Evolutionary conservation across 768 basidiomycete species (phyloP), one percentile per base, ranked within the genome.

Genomic region (Boletus coccyginus): DNA sequence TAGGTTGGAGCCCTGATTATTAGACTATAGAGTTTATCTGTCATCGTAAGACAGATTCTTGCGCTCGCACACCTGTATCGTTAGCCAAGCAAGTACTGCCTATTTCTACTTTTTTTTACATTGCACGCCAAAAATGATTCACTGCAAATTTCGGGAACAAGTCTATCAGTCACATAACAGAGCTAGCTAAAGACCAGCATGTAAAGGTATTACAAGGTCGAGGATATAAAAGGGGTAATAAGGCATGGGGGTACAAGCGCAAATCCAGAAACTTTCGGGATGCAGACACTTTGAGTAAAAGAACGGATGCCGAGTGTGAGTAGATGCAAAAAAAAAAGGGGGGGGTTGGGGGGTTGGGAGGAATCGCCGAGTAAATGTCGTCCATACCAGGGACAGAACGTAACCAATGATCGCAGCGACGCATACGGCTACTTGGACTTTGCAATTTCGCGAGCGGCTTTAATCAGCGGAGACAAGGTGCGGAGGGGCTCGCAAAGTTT

Each of bases 401-500:
- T 31, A 44, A 36, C 54, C 31, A 16, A 50, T 19, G 32, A 35
- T 41, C 41, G 44, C 32, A 24, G 36, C 45, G 44, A 32, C 32
- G 43, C 47, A 29, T 21, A 21, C 35, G 29, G 33, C 61, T 29
- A 71, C 61, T 82, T 80, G 60, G 75, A 70, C 79, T 90, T 90
- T 38, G 89, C 87, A 46, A 91, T 87, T 61, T 94, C 92, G 59
- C 92, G 78, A 7, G 94, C 94, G 13, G 93, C 92, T 70, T 94
- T 95, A 80, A 96, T 96, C 40, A 96, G 75, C 9, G 94, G 94
- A 9, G 92, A 80, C 51, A 96, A 77, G 19, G 92, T 94, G 53
- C 90, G 81, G 50, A 96, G 77, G 7, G 92, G 92, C 74, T 97
- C 94, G 4, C 88, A 87, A 35, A 88, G 75, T 70, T 85, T 86